Conservation (phyloP, 23 red algal genomes). For the Gracilaria gracilis region DNA sequence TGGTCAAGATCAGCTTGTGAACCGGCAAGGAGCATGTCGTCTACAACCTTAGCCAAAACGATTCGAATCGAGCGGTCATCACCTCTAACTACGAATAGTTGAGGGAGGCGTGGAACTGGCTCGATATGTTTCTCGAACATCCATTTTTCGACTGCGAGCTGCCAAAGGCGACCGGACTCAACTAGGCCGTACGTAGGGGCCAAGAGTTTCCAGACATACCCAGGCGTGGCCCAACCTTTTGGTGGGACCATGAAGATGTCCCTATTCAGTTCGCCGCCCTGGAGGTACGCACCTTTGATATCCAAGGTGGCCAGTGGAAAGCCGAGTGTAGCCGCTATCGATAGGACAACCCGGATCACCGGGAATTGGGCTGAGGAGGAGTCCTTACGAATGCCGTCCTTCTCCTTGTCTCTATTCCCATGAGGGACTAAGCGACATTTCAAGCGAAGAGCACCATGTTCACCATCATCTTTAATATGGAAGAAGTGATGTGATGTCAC, state of each 20-base stretch:
- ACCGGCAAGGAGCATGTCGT: conserved; percentile 54
- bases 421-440: conserved; percentile 58
- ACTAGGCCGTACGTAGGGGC: conserved; percentile 25
- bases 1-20: not conserved
- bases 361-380: conserved; percentile 44
- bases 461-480: conserved; percentile 45
- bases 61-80: not conserved
- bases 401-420: conserved; percentile 14
- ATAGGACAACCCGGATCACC: conserved; percentile 32
- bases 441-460: conserved; percentile 6
- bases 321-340: not conserved
- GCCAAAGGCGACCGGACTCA: conserved; percentile 34
- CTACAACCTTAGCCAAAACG: conserved; percentile 30
- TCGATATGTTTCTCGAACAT: not conserved
- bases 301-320: conserved; percentile 1
- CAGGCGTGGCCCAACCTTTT: not conserved
- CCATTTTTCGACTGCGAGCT: conserved; percentile 11
- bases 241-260: conserved; percentile 23
- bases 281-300: conserved; percentile 26
- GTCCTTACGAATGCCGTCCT: conserved; percentile 33
- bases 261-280: conserved; percentile 1
- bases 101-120: not conserved
- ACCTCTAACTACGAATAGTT: conserved; percentile 11
- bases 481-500: conserved; percentile 61
- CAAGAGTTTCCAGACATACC: conserved; percentile 21